Conservation (phyloP, 148 eudicot genomes). For the Persicaria tinctoria region DNA sequence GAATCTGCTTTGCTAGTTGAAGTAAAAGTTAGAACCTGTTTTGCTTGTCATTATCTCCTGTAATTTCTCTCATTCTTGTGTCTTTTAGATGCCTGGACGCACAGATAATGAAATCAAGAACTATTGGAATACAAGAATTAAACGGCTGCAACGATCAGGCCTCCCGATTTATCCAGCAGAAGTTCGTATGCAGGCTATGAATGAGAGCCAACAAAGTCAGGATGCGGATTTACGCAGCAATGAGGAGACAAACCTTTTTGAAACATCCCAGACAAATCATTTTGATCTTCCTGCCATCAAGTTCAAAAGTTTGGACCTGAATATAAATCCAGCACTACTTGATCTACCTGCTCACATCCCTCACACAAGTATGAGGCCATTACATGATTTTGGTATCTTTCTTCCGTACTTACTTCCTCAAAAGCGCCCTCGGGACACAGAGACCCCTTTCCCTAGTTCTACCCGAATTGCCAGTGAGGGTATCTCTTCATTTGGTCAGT, state of each 20-base stretch:
- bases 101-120: slow-evolving; percentile 37
- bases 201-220: slow-evolving; percentile 32
- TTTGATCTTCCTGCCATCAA: slow-evolving; percentile 42
- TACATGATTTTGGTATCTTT: slow-evolving; percentile 20
- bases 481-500: slow-evolving; percentile 27
- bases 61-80: slow-evolving; percentile 12
- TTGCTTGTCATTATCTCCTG: background rate
- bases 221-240: slow-evolving; percentile 20
- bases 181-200: slow-evolving; percentile 20
- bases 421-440: slow-evolving; percentile 46
- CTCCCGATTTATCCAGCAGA: slow-evolving; percentile 37
- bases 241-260: slow-evolving; percentile 29
- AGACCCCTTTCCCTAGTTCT: slow-evolving; percentile 20
- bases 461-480: slow-evolving; percentile 18
- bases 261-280: slow-evolving; percentile 21
- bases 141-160: slow-evolving; percentile 43
- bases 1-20: background rate
- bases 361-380: slow-evolving; percentile 21
- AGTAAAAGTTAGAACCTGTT: background rate
- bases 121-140: slow-evolving; percentile 45
- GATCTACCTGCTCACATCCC: slow-evolving; percentile 33
- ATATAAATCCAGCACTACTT: slow-evolving; percentile 21
- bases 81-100: slow-evolving; percentile 40
- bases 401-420: slow-evolving; percentile 32
- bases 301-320: slow-evolving; percentile 26